Conservation (phyloP, 2,329 filamentous ascomycete genomes). For the Zymoseptoria pseudotritici region DNA sequence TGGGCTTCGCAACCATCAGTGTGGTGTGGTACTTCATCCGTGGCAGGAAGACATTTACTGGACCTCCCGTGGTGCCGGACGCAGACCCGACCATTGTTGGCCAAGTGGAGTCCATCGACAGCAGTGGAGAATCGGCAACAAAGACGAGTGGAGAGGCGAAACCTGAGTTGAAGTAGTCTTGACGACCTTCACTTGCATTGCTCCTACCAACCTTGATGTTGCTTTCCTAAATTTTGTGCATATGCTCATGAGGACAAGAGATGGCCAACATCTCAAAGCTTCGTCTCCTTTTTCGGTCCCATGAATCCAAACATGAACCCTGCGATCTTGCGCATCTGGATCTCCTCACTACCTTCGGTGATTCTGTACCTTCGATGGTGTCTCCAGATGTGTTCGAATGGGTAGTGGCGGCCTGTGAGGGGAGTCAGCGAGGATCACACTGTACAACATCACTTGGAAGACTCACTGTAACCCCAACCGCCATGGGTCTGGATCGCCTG, state of each 20-base stretch:
- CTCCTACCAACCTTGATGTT: not conserved
- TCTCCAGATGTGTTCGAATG: slow-evolving; percentile 59
- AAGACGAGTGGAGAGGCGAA: not conserved
- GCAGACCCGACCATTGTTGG: slow-evolving; percentile 22
- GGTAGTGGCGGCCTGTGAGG: slow-evolving; percentile 39
- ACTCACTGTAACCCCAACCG: slow-evolving; percentile 48
- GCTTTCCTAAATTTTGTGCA: not conserved
- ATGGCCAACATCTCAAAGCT: not conserved
- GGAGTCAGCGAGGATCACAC: not conserved
- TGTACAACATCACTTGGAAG: not conserved
- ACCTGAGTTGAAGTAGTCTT: not conserved
- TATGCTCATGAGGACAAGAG: not conserved
- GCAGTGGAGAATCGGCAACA: slow-evolving; percentile 14
- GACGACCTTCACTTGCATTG: not conserved
- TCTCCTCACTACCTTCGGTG: slow-evolving; percentile 58
- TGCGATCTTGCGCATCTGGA: slow-evolving; percentile 59
- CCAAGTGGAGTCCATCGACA: slow-evolving; percentile 14
- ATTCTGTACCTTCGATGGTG: slow-evolving; percentile 58
- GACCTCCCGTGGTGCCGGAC: slow-evolving; percentile 28
- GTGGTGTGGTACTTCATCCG: slow-evolving; percentile 29
- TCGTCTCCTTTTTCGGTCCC: slow-evolving; percentile 33
- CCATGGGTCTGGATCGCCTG: slow-evolving; percentile 57
- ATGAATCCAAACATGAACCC: slow-evolving; percentile 52
- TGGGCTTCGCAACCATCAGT: slow-evolving; percentile 28
- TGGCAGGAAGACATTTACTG: slow-evolving; percentile 29